These are phyloP conservation scores for Eragrostis curvula DNA, from an alignment of 176 grass and related monocot species.

Conservation along the genomic window DNA sequence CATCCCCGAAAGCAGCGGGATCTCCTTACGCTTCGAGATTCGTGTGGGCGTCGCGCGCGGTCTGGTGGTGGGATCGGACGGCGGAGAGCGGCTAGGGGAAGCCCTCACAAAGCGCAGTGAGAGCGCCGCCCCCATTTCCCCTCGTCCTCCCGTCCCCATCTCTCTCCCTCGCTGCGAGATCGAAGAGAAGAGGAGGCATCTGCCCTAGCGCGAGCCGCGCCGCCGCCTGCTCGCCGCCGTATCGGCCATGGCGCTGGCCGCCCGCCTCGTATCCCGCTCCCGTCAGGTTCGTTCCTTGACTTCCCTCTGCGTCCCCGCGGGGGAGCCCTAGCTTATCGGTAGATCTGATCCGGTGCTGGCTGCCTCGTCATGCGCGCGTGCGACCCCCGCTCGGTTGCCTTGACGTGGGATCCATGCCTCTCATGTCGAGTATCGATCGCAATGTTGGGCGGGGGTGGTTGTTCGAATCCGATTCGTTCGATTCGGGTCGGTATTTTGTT, in stretches of 20 bases:
- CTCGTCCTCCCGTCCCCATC: conserved; percentile 24
- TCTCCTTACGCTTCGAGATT: background rate
- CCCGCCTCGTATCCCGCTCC: conserved; percentile 78
- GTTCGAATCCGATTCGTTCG: background rate
- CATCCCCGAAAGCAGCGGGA: background rate
- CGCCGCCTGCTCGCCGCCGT: conserved; percentile 21
- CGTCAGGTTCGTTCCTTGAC: conserved; percentile 59
- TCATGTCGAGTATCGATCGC: background rate
- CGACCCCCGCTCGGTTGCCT: background rate
- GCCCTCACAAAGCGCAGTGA: conserved; percentile 44
- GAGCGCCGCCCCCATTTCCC: conserved; percentile 39
- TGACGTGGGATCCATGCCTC: conserved; percentile 6
- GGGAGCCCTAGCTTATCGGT: conserved; percentile 17
- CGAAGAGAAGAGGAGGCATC: conserved; percentile 37
- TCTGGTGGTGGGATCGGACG: conserved; percentile 40
- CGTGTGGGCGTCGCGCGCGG: background rate
- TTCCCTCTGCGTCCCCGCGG: background rate
- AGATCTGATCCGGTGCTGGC: conserved; percentile 40
- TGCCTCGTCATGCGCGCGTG: background rate
- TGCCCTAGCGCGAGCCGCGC: conserved; percentile 23
- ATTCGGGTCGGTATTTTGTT: background rate
- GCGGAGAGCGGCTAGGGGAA: background rate
- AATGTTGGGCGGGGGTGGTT: background rate
- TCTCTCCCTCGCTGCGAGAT: conserved; percentile 24
- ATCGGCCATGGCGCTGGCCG: conserved; percentile 78